These are phyloP conservation scores for Alternaria gaisen DNA, from an alignment of 2,329 filamentous ascomycete genomes.

Conservation along the genomic window DNA sequence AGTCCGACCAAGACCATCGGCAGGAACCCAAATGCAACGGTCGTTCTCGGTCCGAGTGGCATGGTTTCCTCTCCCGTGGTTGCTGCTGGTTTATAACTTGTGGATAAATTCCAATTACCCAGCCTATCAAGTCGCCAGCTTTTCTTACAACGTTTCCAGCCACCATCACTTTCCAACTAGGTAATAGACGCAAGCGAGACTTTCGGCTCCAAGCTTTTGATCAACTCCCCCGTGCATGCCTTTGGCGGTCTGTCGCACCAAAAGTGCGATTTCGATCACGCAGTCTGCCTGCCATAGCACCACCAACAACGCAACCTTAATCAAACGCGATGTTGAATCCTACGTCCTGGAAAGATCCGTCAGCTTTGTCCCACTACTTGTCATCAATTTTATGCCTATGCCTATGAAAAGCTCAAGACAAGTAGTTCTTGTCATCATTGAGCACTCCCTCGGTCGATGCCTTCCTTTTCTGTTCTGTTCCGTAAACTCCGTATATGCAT, in stretches of 20 bases:
- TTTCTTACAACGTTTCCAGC: slow-evolving; percentile 3
- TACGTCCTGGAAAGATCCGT: neutral
- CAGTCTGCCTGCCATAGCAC: slow-evolving; percentile 10
- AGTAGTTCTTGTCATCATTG: neutral
- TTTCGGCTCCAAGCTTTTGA: neutral
- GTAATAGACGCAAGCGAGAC: slow-evolving; percentile 10
- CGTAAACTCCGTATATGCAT: neutral
- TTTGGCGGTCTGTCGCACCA: slow-evolving; percentile 2
- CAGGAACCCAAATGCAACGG: neutral
- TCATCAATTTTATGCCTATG: neutral
- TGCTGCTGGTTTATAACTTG: slow-evolving; percentile 4
- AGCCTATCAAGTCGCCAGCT: slow-evolving; percentile 12
- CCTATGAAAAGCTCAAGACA: neutral
- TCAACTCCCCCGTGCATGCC: neutral
- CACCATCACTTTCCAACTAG: neutral
- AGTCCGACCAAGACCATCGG: slow-evolving; percentile 9
- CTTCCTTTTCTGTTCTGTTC: neutral
- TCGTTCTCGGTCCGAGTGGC: slow-evolving; percentile 16
- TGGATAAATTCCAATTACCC: slow-evolving; percentile 19
- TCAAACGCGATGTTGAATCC: slow-evolving; percentile 5
- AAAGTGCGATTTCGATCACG: slow-evolving; percentile 6
- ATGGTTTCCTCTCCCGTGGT: neutral
- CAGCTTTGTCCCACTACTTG: neutral
- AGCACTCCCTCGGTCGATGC: neutral
- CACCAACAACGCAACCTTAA: neutral